phyloP scores from a whole-genome alignment of 768 basidiomycete genomes.

The Cyclocybe aegerita region DNA sequence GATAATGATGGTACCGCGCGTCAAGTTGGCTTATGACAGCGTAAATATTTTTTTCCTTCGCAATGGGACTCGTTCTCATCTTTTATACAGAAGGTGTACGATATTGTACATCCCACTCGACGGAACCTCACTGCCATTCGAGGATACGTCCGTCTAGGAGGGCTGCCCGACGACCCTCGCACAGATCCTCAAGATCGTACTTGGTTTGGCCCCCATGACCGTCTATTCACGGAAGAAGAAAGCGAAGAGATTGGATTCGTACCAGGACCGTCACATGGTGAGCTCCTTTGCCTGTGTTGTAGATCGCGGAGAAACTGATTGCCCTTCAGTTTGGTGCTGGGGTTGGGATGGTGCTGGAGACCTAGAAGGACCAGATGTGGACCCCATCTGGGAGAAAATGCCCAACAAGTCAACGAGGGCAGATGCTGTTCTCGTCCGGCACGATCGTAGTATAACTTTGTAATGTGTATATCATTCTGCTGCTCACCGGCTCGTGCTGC shows the following conservation, averaged over 20 bases:
- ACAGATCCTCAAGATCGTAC: constrained; percentile 97
- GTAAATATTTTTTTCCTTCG: constrained; percentile 38
- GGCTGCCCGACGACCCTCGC: constrained; percentile 91
- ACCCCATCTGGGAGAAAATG: constrained; percentile 94
- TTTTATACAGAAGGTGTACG: constrained; percentile 75
- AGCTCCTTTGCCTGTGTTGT: constrained; percentile 27
- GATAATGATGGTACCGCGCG: constrained; percentile 96
- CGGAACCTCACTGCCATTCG: constrained; percentile 95
- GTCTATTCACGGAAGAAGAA: constrained; percentile 90
- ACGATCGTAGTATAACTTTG: constrained; percentile 50
- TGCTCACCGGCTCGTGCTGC: neutral
- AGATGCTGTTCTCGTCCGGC: constrained; percentile 68
- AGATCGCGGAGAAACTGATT: neutral
- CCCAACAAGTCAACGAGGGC: constrained; percentile 56
- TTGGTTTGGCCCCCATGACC: constrained; percentile 98
- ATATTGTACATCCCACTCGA: constrained; percentile 88
- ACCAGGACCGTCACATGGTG: constrained; percentile 85
- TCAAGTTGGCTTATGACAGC: constrained; percentile 93
- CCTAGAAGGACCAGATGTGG: constrained; percentile 95
- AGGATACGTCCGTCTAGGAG: constrained; percentile 89
- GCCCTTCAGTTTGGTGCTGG: constrained; percentile 91
- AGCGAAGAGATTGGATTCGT: constrained; percentile 71
- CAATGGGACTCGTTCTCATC: neutral
- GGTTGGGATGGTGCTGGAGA: constrained; percentile 99
- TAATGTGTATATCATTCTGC: constrained; percentile 1